Conservation (phyloP, 495 filamentous ascomycete species). For the Chaetomium fimeti region DNA sequence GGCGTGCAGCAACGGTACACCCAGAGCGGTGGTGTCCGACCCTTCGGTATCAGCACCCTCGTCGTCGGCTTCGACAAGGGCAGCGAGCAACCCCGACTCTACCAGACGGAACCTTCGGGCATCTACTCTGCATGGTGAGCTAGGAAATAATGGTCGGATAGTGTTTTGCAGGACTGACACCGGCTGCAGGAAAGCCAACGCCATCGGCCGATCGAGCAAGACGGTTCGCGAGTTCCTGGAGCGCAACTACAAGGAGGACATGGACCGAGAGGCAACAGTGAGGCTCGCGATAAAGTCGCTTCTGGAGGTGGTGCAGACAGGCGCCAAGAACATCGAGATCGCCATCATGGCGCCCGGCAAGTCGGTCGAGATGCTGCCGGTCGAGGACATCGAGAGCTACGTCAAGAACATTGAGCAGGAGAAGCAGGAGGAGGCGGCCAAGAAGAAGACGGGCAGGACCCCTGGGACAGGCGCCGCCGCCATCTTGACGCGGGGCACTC, state of each 20-base stretch:
- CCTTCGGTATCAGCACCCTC: constrained; percentile 96
- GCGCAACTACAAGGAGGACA: constrained; percentile 94
- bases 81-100: constrained; percentile 79
- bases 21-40: constrained; percentile 93
- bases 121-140: constrained; percentile 96
- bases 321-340: constrained; percentile 99
- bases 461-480: constrained; percentile 74
- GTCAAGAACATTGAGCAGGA: constrained; percentile 98
- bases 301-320: constrained; percentile 96
- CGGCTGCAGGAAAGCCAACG: constrained; percentile 87
- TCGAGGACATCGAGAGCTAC: constrained; percentile 92
- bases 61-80: constrained; percentile 96
- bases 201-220: constrained; percentile 96
- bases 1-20: constrained; percentile 98
- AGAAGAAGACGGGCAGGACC: constrained; percentile 85
- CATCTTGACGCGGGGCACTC: constrained; percentile 65
- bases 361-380: constrained; percentile 85
- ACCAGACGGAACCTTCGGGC: constrained; percentile 96
- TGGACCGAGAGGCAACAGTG: constrained; percentile 96
- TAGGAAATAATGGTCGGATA: not conserved
- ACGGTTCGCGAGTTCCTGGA: constrained; percentile 97
- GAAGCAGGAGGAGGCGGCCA: constrained; percentile 97
- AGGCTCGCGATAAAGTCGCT: constrained; percentile 96
- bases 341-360: constrained; percentile 97
- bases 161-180: not conserved